Evolutionary conservation across 2,329 filamentous ascomycete genomes (phyloP).

Genomic region (Paradendryphiella salina): DNA sequence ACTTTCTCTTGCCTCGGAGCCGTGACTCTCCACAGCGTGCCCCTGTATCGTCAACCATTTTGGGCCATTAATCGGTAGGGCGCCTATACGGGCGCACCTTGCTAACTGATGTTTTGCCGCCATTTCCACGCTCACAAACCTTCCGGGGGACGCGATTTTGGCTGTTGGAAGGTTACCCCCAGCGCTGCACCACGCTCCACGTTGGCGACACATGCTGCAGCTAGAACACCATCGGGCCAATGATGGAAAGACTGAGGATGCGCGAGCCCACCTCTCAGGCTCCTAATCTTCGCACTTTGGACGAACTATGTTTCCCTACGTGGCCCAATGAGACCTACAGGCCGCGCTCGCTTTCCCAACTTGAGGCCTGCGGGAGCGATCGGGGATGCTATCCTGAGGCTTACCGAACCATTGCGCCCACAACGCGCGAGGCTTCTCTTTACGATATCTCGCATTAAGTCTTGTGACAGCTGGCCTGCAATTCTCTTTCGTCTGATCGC

Average conservation of each 20-base stretch:
- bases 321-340: constrained; percentile 43
- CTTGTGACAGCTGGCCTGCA: constrained; percentile 42
- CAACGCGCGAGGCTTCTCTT: constrained; percentile 30
- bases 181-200: constrained; percentile 32
- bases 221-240: constrained; percentile 32
- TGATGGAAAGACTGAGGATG: constrained; percentile 26
- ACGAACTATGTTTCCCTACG: constrained; percentile 38
- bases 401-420: constrained; percentile 35
- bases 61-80: constrained; percentile 27
- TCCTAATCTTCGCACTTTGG: constrained; percentile 33
- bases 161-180: constrained; percentile 26
- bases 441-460: constrained; percentile 28
- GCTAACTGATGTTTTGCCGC: constrained; percentile 23
- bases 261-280: constrained; percentile 34
- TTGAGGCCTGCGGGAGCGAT: constrained; percentile 28
- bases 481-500: constrained; percentile 34
- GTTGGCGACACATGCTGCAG: constrained; percentile 34
- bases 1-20: constrained; percentile 22
- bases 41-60: constrained; percentile 35
- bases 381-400: constrained; percentile 38
- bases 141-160: constrained; percentile 19
- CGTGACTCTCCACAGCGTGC: constrained; percentile 25
- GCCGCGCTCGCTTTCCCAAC: constrained; percentile 32
- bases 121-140: constrained; percentile 27
- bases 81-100: constrained; percentile 23